phyloP scores from a whole-genome alignment of 2,329 filamentous ascomycete genomes.

The Cercospora beticola region DNA sequence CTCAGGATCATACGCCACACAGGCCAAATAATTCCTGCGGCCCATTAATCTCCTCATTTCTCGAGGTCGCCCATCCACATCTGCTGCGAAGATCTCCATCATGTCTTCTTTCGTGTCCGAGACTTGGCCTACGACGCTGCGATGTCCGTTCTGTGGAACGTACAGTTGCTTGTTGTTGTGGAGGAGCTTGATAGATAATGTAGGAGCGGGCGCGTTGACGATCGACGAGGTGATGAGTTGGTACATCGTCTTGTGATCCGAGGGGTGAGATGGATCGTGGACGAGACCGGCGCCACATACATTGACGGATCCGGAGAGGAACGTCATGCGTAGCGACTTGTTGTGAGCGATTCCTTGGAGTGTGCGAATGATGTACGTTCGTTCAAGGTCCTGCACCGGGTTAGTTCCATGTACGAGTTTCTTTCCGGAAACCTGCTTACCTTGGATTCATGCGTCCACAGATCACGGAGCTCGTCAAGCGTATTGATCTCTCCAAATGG shows the following conservation, averaged over 20 bases:
- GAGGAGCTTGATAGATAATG: conserved; percentile 89
- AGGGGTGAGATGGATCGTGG: conserved; percentile 87
- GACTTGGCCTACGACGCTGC: conserved; percentile 56
- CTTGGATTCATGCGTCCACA: conserved; percentile 98
- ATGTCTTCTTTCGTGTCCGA: conserved; percentile 98
- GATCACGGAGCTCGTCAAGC: conserved; percentile 88
- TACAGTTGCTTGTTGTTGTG: conserved; percentile 93
- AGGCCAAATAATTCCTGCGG: conserved; percentile 84
- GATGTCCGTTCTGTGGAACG: conserved; percentile 81
- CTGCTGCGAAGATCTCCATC: conserved; percentile 99
- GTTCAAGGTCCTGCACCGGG: conserved; percentile 72
- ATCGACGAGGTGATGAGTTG: conserved; percentile 92
- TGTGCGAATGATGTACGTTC: conserved; percentile 93
- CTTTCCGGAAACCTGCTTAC: conserved; percentile 40
- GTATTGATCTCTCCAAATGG: conserved; percentile 96
- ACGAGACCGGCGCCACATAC: conserved; percentile 88
- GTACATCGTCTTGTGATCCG: conserved; percentile 99
- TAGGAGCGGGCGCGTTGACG: conserved; percentile 80
- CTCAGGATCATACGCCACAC: conserved; percentile 92
- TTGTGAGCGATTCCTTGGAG: conserved; percentile 93
- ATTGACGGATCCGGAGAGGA: conserved; percentile 89
- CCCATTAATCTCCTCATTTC: conserved; percentile 94
- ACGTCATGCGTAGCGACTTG: conserved; percentile 94
- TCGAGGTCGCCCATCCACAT: conserved; percentile 77
- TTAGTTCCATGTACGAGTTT: conserved; percentile 9